A percentile compares a stretch with the other conserved stretches of the same genome.
Conservation (phyloP, 2,329 filamentous ascomycete genomes). For the Cercospora brassicicola region DNA sequence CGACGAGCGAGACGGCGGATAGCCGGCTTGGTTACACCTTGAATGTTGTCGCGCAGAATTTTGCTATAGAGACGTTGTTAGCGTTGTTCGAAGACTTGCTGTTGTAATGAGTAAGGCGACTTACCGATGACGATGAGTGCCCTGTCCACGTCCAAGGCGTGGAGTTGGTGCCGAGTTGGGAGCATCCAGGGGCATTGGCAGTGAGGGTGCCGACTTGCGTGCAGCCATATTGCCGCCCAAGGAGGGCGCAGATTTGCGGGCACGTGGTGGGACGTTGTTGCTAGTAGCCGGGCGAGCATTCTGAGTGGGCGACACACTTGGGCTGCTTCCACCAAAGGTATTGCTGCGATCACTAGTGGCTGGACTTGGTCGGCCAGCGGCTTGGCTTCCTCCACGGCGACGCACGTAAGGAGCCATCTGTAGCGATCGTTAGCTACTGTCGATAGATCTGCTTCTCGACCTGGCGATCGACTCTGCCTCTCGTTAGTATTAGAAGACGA, state of each 20-base stretch:
- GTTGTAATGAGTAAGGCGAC: background rate
- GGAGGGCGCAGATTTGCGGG: too few relatives aligned
- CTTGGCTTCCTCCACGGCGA: background rate
- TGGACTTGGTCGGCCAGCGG: too few relatives aligned
- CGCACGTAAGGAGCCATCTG: background rate
- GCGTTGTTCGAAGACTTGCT: background rate
- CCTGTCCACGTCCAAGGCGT: background rate
- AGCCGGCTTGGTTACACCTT: constrained; percentile 80
- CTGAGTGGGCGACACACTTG: too few relatives aligned
- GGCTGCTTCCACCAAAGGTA: too few relatives aligned
- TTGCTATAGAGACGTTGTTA: constrained; percentile 62
- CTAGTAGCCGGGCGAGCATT: too few relatives aligned
- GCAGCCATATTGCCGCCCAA: too few relatives aligned
- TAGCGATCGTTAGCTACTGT: background rate
- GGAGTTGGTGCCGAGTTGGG: background rate
- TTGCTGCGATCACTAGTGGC: too few relatives aligned
- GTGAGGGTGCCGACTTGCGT: background rate
- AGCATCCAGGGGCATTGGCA: background rate
- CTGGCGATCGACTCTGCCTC: background rate
- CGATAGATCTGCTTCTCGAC: background rate
- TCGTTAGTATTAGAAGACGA: background rate
- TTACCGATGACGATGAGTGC: constrained; percentile 6
- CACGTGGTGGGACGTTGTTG: too few relatives aligned
- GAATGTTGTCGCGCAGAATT: constrained; percentile 97
- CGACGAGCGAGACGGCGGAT: constrained; percentile 70